These are phyloP conservation scores for Boletus coccyginus DNA, from an alignment of 768 basidiomycete species.

Conservation along the genomic window DNA sequence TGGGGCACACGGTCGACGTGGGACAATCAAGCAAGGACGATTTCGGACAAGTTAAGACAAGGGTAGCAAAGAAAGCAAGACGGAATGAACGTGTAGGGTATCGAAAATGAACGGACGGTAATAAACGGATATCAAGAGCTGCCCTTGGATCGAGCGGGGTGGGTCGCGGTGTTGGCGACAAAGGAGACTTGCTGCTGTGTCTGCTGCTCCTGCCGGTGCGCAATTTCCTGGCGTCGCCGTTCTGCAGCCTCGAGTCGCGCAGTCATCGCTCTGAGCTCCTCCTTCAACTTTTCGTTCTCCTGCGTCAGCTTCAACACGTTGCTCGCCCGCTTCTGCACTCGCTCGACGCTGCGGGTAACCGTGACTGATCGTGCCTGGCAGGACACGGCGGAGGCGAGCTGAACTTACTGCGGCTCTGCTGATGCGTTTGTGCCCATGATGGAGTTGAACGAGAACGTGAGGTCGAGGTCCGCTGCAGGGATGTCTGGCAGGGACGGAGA, in stretches of 20 bases:
- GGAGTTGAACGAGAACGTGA: slow-evolving; percentile 41
- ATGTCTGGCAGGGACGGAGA: slow-evolving; percentile 50
- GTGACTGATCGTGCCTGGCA: slow-evolving; percentile 32
- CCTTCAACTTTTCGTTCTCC: slow-evolving; percentile 79
- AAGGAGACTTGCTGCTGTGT: slow-evolving; percentile 11
- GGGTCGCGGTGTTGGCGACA: slow-evolving; percentile 8
- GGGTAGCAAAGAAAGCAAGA: slow-evolving; percentile 13
- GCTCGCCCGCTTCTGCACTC: slow-evolving; percentile 66
- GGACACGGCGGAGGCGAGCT: slow-evolving; percentile 21
- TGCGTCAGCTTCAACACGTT: slow-evolving; percentile 74
- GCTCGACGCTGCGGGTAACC: slow-evolving; percentile 29
- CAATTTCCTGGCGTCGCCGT: slow-evolving; percentile 48
- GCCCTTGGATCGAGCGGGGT: slow-evolving; percentile 17
- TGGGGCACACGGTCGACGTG: not conserved
- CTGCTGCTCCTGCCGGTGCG: slow-evolving; percentile 35
- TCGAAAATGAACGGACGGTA: slow-evolving; percentile 25
- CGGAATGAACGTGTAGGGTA: slow-evolving; percentile 26
- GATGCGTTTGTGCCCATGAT: slow-evolving; percentile 35
- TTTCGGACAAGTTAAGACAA: slow-evolving; percentile 3
- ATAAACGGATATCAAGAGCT: slow-evolving; percentile 27
- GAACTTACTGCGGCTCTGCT: slow-evolving; percentile 47
- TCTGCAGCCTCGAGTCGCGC: slow-evolving; percentile 75
- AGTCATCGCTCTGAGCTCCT: slow-evolving; percentile 70
- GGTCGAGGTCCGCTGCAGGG: slow-evolving; percentile 44
- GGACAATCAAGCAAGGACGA: slow-evolving; percentile 4